These are phyloP conservation scores for Hymenotorrendiella dingleyae DNA, from an alignment of 2,329 filamentous ascomycete species.

Conservation along the genomic window DNA sequence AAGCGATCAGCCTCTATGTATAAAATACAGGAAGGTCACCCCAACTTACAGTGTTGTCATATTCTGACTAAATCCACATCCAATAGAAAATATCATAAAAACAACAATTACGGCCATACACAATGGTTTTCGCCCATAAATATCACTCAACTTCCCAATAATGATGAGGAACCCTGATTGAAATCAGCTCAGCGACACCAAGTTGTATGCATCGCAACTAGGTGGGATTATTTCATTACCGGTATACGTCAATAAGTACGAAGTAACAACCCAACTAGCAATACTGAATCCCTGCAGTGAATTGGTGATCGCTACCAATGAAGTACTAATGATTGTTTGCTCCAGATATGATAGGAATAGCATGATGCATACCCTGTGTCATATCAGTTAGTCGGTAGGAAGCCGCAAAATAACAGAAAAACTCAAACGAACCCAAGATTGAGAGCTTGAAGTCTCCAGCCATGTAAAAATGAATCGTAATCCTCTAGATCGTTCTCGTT, in stretches of 20 bases:
- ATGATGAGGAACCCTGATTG: constrained; percentile 51
- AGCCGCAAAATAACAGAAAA: background rate
- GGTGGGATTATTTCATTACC: constrained; percentile 1
- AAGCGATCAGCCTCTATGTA: no score
- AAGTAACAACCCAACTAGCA: constrained; percentile 5
- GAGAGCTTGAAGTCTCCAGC: background rate
- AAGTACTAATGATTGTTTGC: constrained; percentile 3
- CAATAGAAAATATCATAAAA: constrained; percentile 10
- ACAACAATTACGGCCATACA: constrained; percentile 5
- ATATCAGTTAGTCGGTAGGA: background rate
- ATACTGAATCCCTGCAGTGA: constrained; percentile 2
- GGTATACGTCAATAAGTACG: constrained; percentile 7
- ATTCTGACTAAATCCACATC: constrained; percentile 2
- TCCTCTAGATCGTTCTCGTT: no score
- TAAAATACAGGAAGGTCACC: no score
- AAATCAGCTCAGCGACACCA: background rate
- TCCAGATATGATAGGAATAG: background rate
- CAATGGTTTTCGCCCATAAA: constrained; percentile 10
- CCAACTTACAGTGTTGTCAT: background rate
- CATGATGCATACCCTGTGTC: constrained; percentile 21
- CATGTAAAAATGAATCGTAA: background rate
- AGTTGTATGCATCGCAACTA: no score
- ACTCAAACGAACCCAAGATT: background rate
- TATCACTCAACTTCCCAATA: constrained; percentile 41
- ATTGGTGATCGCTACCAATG: constrained; percentile 7